phyloP scores from a whole-genome alignment of 208 protist genomes.

The Strigomonas culicis region DNA sequence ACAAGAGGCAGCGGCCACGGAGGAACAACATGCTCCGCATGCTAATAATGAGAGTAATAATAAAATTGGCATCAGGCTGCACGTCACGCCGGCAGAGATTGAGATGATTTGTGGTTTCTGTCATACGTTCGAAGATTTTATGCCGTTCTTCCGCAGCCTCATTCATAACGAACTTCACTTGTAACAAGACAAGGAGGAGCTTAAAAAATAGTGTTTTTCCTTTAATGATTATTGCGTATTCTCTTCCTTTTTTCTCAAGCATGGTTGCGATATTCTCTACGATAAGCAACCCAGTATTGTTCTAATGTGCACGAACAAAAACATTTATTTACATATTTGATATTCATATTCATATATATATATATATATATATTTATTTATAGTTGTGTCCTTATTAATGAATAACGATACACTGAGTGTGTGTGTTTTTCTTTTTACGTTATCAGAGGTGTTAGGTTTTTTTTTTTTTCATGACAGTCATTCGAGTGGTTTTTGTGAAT shows the following conservation, averaged over 20 bases:
- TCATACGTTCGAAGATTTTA: slow-evolving; percentile 60
- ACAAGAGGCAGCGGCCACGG: no score
- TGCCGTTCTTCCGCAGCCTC: slow-evolving; percentile 18
- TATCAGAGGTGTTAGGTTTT: slow-evolving; percentile 19
- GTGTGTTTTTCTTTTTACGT: slow-evolving; percentile 17
- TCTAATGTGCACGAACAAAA: no score
- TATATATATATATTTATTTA: slow-evolving; percentile 6
- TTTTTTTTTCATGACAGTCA: slow-evolving; percentile 12
- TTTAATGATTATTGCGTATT: background rate
- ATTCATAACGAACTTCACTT: background rate
- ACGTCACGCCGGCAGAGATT: slow-evolving; percentile 65
- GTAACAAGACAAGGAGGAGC: background rate
- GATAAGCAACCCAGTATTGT: background rate
- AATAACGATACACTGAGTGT: background rate
- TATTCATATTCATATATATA: background rate
- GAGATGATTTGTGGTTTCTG: slow-evolving; percentile 69
- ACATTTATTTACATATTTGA: background rate
- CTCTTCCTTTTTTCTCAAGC: background rate
- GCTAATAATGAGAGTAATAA: background rate
- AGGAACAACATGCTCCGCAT: no score
- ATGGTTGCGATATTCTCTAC: background rate
- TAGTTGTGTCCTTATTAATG: background rate
- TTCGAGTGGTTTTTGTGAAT: slow-evolving; percentile 1
- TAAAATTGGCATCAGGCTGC: slow-evolving; percentile 25
- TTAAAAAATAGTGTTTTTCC: background rate